Evolutionary conservation across 2,329 filamentous ascomycete genomes (phyloP).

Genomic region (Ascomycota sp.): DNA sequence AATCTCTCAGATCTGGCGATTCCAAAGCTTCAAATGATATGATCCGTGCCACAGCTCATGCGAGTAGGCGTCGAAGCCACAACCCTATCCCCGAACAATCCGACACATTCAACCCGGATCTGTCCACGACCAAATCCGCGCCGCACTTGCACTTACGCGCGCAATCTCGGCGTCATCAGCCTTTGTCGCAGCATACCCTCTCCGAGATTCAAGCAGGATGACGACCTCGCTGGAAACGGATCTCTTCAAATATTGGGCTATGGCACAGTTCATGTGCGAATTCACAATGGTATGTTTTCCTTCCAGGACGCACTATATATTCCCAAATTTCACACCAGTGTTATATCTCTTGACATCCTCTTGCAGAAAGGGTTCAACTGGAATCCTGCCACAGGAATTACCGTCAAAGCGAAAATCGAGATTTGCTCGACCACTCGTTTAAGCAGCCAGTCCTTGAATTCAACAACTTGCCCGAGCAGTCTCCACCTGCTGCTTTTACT

Average conservation of each 20-base stretch:
- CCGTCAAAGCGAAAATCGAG: background rate
- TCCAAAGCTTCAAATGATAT: too few relatives aligned
- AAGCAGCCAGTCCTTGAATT: background rate
- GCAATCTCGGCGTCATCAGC: too few relatives aligned
- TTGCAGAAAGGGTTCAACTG: conserved; percentile 1
- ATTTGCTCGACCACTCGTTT: background rate
- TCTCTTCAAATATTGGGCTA: conserved; percentile 2
- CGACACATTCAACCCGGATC: too few relatives aligned
- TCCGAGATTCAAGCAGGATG: too few relatives aligned
- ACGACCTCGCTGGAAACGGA: too few relatives aligned
- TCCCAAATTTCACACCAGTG: conserved; percentile 1
- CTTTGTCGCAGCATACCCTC: too few relatives aligned
- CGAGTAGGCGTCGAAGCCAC: too few relatives aligned
- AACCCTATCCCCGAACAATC: too few relatives aligned
- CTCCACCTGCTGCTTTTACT: background rate
- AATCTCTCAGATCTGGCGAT: too few relatives aligned
- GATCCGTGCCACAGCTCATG: too few relatives aligned
- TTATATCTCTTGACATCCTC: conserved; percentile 1
- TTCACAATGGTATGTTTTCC: conserved; percentile 1
- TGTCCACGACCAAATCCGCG: too few relatives aligned
- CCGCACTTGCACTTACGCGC: too few relatives aligned
- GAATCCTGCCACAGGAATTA: background rate
- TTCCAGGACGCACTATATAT: conserved; percentile 1
- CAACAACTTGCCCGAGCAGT: background rate
- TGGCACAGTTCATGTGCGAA: conserved; percentile 1